Conservation (phyloP, 1,284 basidiomycete genomes). For the Tetrapyrgos nigripes region DNA sequence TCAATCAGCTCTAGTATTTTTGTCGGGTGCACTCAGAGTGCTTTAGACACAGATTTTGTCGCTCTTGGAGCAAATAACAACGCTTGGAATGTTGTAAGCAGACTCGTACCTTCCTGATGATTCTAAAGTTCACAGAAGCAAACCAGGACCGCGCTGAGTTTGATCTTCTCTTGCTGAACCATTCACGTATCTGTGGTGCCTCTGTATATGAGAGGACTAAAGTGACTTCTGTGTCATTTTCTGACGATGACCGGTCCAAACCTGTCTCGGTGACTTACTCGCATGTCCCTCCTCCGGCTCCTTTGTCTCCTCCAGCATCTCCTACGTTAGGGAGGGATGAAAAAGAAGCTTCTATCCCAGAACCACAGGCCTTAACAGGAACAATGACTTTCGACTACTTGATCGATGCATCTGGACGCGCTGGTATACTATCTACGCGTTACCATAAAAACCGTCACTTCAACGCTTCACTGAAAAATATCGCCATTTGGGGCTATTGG, state of each 20-base stretch:
- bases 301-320: slow-evolving; percentile 47
- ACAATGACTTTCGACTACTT: slow-evolving; percentile 68
- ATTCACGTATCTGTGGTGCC: slow-evolving; percentile 61
- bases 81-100: slow-evolving; percentile 70
- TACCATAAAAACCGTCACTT: slow-evolving; percentile 74
- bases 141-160: slow-evolving; percentile 66
- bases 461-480: slow-evolving; percentile 72
- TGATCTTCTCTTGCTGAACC: slow-evolving; percentile 65
- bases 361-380: slow-evolving; percentile 37
- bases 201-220: slow-evolving; percentile 61
- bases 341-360: not conserved
- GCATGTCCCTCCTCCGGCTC: slow-evolving; percentile 45
- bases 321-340: slow-evolving; percentile 23
- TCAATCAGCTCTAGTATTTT: not conserved
- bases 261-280: slow-evolving; percentile 61
- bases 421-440: slow-evolving; percentile 67
- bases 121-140: not conserved
- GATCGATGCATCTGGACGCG: slow-evolving; percentile 74
- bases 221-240: slow-evolving; percentile 56
- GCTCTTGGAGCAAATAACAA: slow-evolving; percentile 60
- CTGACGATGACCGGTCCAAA: slow-evolving; percentile 40
- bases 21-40: slow-evolving; percentile 6
- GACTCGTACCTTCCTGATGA: slow-evolving; percentile 1
- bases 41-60: slow-evolving; percentile 69
- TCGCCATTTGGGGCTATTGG: slow-evolving; percentile 84